Evolutionary conservation across 768 basidiomycete genomes (phyloP).

Genomic region (Daedaleopsis nitida): DNA sequence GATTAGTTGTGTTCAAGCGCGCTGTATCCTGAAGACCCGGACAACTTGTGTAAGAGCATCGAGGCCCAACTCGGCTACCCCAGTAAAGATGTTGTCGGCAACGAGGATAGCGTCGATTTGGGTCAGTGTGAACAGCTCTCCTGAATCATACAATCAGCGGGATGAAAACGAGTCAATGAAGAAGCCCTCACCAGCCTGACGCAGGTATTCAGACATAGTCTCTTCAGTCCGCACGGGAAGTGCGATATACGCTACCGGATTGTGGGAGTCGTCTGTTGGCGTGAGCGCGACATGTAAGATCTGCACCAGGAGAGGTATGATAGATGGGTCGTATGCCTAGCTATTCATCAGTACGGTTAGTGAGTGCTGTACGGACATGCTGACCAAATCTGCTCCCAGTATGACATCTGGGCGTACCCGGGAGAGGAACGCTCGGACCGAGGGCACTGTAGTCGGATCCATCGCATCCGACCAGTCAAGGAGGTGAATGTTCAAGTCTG

Average conservation of each 20-base stretch:
- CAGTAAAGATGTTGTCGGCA: constrained; percentile 9
- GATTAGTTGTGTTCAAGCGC: too few relatives aligned
- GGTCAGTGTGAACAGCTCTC: not conserved
- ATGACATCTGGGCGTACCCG: constrained; percentile 57
- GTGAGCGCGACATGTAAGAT: constrained; percentile 41
- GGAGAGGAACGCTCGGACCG: constrained; percentile 37
- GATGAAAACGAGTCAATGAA: not conserved
- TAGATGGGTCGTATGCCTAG: constrained; percentile 68
- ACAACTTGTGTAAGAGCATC: not conserved
- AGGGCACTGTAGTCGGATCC: constrained; percentile 27
- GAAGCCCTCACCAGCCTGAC: constrained; percentile 20
- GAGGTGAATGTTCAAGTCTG: constrained; percentile 43
- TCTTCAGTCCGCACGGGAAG: constrained; percentile 57
- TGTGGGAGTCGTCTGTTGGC: not conserved
- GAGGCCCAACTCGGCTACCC: constrained; percentile 12
- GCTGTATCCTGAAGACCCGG: not conserved
- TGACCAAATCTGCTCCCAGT: constrained; percentile 71
- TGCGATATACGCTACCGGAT: constrained; percentile 43
- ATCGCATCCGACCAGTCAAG: constrained; percentile 71
- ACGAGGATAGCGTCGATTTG: not conserved
- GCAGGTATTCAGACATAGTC: constrained; percentile 50
- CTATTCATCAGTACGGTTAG: not conserved
- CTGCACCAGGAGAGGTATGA: constrained; percentile 59
- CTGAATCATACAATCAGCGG: not conserved
- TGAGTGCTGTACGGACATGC: constrained; percentile 11